Percentiles rank a stretch among this genome's conserved stretches.
These are phyloP conservation scores for Trametes hirsuta DNA, from an alignment of 1,284 basidiomycete genomes.

Conservation along the genomic window DNA sequence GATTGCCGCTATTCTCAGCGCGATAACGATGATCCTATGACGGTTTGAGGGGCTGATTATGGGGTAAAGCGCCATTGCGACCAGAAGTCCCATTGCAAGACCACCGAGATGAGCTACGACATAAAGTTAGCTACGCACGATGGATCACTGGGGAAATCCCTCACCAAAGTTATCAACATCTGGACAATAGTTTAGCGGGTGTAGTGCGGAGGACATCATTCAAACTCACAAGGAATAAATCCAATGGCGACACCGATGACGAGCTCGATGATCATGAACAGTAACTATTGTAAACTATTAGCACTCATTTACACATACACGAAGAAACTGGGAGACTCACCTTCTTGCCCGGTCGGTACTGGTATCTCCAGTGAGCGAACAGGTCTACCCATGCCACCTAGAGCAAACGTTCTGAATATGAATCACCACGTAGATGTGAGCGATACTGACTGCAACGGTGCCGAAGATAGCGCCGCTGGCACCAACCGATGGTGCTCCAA, in stretches of 20 bases:
- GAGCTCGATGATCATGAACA: constrained; percentile 85
- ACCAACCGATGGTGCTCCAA: constrained; percentile 91
- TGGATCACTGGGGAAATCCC: constrained; percentile 20
- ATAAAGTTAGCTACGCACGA: constrained; percentile 5
- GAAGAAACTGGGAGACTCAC: constrained; percentile 40
- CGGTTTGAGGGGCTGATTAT: constrained; percentile 80
- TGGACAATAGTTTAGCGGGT: constrained; percentile 31
- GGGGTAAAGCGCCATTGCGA: constrained; percentile 85
- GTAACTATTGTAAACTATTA: constrained; percentile 50
- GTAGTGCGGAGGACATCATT: neutral
- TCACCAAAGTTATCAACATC: constrained; percentile 81
- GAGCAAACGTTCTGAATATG: neutral
- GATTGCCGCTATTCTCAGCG: constrained; percentile 72
- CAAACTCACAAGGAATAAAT: constrained; percentile 71
- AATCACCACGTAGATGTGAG: neutral
- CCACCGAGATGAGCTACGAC: constrained; percentile 73
- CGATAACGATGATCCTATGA: constrained; percentile 79
- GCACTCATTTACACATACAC: neutral
- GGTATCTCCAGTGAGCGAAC: constrained; percentile 90
- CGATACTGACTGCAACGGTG: constrained; percentile 71
- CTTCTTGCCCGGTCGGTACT: constrained; percentile 78
- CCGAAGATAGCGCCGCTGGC: constrained; percentile 95
- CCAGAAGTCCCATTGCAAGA: constrained; percentile 83
- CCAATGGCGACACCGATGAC: constrained; percentile 86
- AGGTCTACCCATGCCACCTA: constrained; percentile 86